Base-by-base conservation (phyloP, 2,329 filamentous ascomycete genomes). In the Botrytis byssoidea region DNA sequence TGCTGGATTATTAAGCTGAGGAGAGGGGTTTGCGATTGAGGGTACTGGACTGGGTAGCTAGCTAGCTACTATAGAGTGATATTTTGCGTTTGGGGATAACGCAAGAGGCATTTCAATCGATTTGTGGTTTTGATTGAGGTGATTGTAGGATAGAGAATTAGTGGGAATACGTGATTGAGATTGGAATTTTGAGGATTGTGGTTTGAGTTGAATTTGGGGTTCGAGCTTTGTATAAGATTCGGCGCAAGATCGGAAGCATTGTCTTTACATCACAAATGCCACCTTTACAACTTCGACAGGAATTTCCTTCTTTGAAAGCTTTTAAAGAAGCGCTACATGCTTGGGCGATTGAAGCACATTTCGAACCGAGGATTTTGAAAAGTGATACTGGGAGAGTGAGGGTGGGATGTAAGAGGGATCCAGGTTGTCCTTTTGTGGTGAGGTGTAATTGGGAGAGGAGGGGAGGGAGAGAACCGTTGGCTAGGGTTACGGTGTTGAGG, bases 311-410 rank as follows among this genome's bases (percentile, higher is more conserved):
- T 16, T 75, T 81, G 0, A 80, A 80, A 74, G 79, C 79, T 25
- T 81, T 81, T 75, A 81, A 81, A 70, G 80, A 81, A 71, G 80
- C 80, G 7, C 77, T 81, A 0, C 79, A 81, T 72, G 77, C 78
- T 29, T 81, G 80, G 80, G 80, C 80, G 44, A 81, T 81, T 74
- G 80, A 81, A 74, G 78, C 79, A 35, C 80, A 81, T 75, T 81
- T 81, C 75, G 80, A 81, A 70, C 80, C 80, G 29, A 77, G 79
- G 48, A 81, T 81, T 71, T 74, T 81, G 16, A 81, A 81, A 73
- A 77, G 75, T 12, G 80, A 81, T 65, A 81, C 79, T 6, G 79
- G 80, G 14, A 76, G 80, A n/a, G 80, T 81, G 44, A 77, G 80
- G 46, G 80, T 81, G 3, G 80, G 80, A 46, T 81, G 80, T 74